Evolutionary conservation across 1,284 basidiomycete species (phyloP).

Genomic region (Trametes pubescens): DNA sequence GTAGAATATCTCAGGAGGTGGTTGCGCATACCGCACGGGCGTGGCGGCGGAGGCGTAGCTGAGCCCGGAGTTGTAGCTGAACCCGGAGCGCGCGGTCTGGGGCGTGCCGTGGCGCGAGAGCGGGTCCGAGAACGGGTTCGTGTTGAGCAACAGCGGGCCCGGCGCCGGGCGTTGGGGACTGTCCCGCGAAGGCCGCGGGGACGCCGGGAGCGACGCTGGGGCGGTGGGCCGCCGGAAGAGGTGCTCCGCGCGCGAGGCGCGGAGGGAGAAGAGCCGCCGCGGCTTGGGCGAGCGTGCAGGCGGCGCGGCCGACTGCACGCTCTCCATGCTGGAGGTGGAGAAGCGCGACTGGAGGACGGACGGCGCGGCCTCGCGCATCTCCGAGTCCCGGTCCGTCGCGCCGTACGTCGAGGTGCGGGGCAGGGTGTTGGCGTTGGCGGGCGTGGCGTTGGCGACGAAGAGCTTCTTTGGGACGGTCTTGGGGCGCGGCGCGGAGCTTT

Average conservation of each 20-base stretch:
- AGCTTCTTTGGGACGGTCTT: conserved; percentile 30
- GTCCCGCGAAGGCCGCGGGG: background rate
- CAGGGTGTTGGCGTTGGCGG: background rate
- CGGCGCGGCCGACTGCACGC: conserved; percentile 3
- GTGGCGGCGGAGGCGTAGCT: conserved; percentile 11
- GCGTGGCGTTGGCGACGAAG: conserved; percentile 28
- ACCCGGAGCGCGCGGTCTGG: conserved; percentile 27
- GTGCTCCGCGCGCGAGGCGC: conserved; percentile 2
- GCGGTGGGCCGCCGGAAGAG: conserved; percentile 10
- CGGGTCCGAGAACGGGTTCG: conserved; percentile 37
- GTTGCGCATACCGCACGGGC: conserved; percentile 5
- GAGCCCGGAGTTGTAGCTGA: conserved; percentile 23
- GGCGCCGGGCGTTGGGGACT: conserved; percentile 5
- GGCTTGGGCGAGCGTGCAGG: background rate
- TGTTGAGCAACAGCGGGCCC: conserved; percentile 26
- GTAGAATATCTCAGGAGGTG: conserved; percentile 7
- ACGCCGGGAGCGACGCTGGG: background rate
- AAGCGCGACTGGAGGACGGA: conserved; percentile 17
- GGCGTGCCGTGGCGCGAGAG: conserved; percentile 34
- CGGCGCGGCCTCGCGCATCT: conserved; percentile 6
- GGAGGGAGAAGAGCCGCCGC: conserved; percentile 6
- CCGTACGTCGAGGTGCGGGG: conserved; percentile 27
- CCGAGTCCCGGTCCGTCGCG: conserved; percentile 24
- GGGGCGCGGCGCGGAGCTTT: conserved; percentile 11
- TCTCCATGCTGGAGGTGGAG: conserved; percentile 23